phyloP scores from a whole-genome alignment of 2,329 filamentous ascomycete genomes.

The Arthroderma sp. region DNA sequence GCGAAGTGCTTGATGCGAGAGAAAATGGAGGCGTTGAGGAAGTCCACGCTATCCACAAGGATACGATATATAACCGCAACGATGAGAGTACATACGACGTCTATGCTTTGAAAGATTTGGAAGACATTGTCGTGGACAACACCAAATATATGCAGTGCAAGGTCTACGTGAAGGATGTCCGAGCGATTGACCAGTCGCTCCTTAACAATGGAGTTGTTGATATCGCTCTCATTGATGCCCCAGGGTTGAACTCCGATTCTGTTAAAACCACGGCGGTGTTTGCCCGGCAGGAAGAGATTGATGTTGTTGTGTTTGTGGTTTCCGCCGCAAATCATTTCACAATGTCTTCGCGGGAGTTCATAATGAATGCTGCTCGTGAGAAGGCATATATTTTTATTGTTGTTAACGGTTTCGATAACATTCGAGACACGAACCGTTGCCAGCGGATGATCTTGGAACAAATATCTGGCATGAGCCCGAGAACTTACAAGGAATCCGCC shows the following conservation, averaged over 20 bases:
- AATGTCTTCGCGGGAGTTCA: conserved; percentile 93
- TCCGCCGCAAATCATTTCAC: conserved; percentile 97
- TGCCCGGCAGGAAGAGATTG: conserved; percentile 93
- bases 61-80: conserved; percentile 66
- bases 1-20: conserved; percentile 82
- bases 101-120: conserved; percentile 62
- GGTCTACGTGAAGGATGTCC: conserved; percentile 83
- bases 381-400: conserved; percentile 99
- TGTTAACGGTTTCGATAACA: conserved; percentile 92
- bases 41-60: conserved; percentile 84
- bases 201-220: conserved; percentile 97
- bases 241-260: conserved; percentile 88
- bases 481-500: conserved; percentile 79
- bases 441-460: conserved; percentile 89
- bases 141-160: conserved; percentile 88
- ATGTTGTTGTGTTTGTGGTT: conserved; percentile 96
- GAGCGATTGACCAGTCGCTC: conserved; percentile 79
- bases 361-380: conserved; percentile 85
- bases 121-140: conserved; percentile 82
- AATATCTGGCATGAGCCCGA: conserved; percentile 72
- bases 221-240: conserved; percentile 92
- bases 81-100: conserved; percentile 93
- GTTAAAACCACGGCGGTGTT: conserved; percentile 96
- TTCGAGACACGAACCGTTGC: conserved; percentile 80
- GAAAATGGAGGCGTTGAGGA: conserved; percentile 88